Conservation (phyloP, 2,329 filamentous ascomycete species). For the Pestalotiopsis fici region DNA sequence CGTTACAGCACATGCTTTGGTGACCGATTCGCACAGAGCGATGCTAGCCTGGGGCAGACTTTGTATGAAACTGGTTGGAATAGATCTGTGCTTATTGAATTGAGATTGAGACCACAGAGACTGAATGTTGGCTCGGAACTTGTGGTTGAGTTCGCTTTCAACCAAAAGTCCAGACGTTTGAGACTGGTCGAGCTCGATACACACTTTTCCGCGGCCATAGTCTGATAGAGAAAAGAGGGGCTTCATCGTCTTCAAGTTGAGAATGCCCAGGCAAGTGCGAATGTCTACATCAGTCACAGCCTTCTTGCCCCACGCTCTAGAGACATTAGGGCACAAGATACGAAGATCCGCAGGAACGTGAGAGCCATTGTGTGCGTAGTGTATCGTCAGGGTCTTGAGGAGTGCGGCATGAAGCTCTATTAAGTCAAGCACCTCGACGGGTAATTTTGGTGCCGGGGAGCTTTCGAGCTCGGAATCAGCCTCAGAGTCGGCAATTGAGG, state of each 20-base stretch:
- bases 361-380: conserved; percentile 69
- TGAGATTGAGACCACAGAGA: conserved; percentile 39
- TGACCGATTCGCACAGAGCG: conserved; percentile 49
- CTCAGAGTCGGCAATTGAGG: conserved; percentile 38
- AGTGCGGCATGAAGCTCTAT: conserved; percentile 67
- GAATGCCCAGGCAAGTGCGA: conserved; percentile 66
- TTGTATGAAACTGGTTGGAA: conserved; percentile 50
- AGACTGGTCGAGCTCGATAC: conserved; percentile 54
- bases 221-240: conserved; percentile 33
- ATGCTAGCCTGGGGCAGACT: conserved; percentile 58
- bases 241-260: conserved; percentile 39
- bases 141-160: conserved; percentile 52
- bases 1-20: conserved; percentile 57
- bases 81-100: conserved; percentile 26
- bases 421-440: conserved; percentile 57
- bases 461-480: conserved; percentile 27
- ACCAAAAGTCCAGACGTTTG: conserved; percentile 41
- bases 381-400: conserved; percentile 67
- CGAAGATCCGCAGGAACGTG: conserved; percentile 64
- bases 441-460: conserved; percentile 35
- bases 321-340: conserved; percentile 61
- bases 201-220: conserved; percentile 49
- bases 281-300: conserved; percentile 67
- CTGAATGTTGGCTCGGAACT: conserved; percentile 55
- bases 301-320: conserved; percentile 72